These are phyloP conservation scores for Microsporum canis DNA, from an alignment of 2,329 filamentous ascomycete genomes.

Conservation along the genomic window DNA sequence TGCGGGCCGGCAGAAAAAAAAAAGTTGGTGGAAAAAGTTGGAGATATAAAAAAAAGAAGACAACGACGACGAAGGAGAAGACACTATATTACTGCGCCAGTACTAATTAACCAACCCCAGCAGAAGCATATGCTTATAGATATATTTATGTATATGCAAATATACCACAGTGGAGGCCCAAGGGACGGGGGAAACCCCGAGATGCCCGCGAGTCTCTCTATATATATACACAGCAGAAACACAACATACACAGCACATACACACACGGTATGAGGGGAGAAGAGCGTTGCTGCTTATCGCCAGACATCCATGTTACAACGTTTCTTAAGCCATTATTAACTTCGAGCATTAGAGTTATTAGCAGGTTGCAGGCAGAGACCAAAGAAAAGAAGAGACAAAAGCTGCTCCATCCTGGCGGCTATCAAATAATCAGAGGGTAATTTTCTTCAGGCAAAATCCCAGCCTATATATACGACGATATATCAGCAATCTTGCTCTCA, in stretches of 20 bases:
- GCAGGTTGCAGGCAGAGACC: not conserved
- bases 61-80: not conserved
- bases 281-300: not conserved
- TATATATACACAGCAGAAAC: not conserved
- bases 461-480: not conserved
- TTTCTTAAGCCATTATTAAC: not conserved
- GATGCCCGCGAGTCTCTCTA: not conserved
- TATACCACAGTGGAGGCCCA: not conserved
- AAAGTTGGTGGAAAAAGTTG: not conserved
- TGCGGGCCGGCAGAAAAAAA: slow-evolving; percentile 1
- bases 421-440: not conserved
- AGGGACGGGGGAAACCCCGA: slow-evolving; percentile 1
- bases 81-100: not conserved
- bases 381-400: not conserved
- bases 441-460: not conserved
- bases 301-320: slow-evolving; percentile 1
- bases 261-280: not conserved
- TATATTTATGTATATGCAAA: not conserved
- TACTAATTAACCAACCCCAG: not conserved
- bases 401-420: not conserved
- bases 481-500: too few relatives aligned
- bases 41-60: not conserved
- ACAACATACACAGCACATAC: not conserved
- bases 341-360: slow-evolving; percentile 1
- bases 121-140: not conserved